Percentiles rank a stretch among this genome's conserved stretches.
Conservation (phyloP, 345 rosid species). For the Citrus australasica region DNA sequence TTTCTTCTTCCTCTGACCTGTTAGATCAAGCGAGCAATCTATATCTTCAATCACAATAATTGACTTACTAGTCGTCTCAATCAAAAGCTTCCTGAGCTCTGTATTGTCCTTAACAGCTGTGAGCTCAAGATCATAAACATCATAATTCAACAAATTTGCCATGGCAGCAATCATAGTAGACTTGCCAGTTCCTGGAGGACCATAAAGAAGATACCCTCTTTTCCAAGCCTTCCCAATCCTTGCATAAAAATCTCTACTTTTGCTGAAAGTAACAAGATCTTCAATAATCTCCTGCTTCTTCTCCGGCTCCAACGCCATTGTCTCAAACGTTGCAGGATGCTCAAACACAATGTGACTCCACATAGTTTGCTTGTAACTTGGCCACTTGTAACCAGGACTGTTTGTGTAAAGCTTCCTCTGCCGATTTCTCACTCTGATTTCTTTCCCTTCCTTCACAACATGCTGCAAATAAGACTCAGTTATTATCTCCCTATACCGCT, state of each 20-base stretch:
- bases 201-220: conserved; percentile 56
- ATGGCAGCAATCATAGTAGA: conserved; percentile 38
- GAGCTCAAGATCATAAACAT: conserved; percentile 35
- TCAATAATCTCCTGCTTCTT: conserved; percentile 53
- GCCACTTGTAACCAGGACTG: conserved; percentile 48
- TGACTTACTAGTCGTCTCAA: conserved; percentile 42
- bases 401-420: conserved; percentile 70
- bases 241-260: conserved; percentile 48
- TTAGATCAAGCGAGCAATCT: conserved; percentile 56
- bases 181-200: conserved; percentile 36
- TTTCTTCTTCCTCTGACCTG: conserved; percentile 48
- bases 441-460: conserved; percentile 51
- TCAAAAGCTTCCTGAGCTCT: conserved; percentile 31
- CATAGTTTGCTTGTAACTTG: conserved; percentile 42
- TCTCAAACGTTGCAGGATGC: conserved; percentile 59
- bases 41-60: conserved; percentile 55
- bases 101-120: conserved; percentile 37
- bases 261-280: conserved; percentile 51
- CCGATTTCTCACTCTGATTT: conserved; percentile 37
- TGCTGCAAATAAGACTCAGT: conserved; percentile 47
- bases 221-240: conserved; percentile 59
- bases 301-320: conserved; percentile 50
- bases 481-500: conserved; percentile 39
- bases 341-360: conserved; percentile 59
- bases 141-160: conserved; percentile 33